Percentiles rank a stretch among this genome's conserved stretches.
Evolutionary conservation across 768 basidiomycete genomes (phyloP).

Genomic region (Hemileccinum impolitum): DNA sequence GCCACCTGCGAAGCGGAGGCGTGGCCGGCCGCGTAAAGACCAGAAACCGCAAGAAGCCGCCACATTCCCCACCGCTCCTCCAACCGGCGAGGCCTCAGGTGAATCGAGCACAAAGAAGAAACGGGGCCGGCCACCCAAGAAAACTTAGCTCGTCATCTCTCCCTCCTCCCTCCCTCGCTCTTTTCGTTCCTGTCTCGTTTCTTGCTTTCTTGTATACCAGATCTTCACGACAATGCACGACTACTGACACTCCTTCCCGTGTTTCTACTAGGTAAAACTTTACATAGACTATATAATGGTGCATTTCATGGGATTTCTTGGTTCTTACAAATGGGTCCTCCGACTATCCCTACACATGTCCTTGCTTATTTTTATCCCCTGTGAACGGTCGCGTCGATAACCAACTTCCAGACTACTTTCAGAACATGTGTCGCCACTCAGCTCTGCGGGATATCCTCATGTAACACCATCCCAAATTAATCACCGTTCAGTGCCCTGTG

Average conservation of each 20-base stretch:
- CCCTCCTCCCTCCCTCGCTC: constrained; percentile 10
- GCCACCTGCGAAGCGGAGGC: constrained; percentile 56
- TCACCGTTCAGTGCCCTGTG: constrained; percentile 30
- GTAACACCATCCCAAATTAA: constrained; percentile 31
- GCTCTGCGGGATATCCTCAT: constrained; percentile 32
- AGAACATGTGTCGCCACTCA: constrained; percentile 23
- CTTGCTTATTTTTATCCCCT: constrained; percentile 33
- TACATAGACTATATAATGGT: constrained; percentile 36
- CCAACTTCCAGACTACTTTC: constrained; percentile 17
- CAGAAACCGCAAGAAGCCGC: constrained; percentile 44
- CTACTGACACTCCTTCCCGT: constrained; percentile 34
- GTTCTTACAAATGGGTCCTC: constrained; percentile 5
- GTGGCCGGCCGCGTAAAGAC: constrained; percentile 72
- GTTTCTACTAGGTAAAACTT: constrained; percentile 31
- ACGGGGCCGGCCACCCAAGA: constrained; percentile 66
- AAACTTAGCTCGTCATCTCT: constrained; percentile 18
- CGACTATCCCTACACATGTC: constrained; percentile 17
- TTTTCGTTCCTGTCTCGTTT: constrained; percentile 29
- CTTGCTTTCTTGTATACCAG: constrained; percentile 36
- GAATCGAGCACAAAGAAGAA: constrained; percentile 63
- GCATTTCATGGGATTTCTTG: constrained; percentile 26
- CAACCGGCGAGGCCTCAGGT: constrained; percentile 37
- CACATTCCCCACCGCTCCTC: constrained; percentile 27
- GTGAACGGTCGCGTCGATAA: constrained; percentile 24
- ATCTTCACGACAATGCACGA: constrained; percentile 33